A percentile compares a stretch with the other conserved stretches of the same genome.
phyloP scores from a whole-genome alignment of 1,284 basidiomycete species.

The Cystobasidium sp. region DNA sequence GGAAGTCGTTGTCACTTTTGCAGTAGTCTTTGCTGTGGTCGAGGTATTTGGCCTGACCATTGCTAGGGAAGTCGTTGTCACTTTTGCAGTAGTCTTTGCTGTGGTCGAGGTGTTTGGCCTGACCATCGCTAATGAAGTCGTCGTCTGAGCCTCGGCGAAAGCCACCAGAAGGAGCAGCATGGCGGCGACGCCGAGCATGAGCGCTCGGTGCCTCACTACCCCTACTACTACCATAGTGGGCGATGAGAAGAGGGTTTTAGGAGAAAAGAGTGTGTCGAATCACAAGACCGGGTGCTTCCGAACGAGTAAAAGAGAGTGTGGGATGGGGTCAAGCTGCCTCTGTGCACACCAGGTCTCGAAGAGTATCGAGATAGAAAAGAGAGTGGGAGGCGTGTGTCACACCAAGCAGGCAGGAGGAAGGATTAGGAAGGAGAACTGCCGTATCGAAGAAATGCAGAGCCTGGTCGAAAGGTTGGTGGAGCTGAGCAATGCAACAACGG shows the following conservation, averaged over 20 bases:
- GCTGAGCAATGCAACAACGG: neutral
- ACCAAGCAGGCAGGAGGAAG: too few relatives aligned
- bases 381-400: too few relatives aligned
- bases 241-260: neutral
- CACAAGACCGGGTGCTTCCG: neutral
- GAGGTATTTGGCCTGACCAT: neutral
- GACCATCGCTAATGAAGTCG: neutral
- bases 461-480: neutral
- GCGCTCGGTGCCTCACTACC: neutral
- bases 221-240: constrained; percentile 18
- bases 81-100: neutral
- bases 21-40: neutral
- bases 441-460: constrained; percentile 3
- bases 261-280: neutral
- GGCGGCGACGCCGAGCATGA: constrained; percentile 22
- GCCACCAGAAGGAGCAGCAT: constrained; percentile 1
- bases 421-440: neutral
- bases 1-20: neutral
- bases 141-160: constrained; percentile 2
- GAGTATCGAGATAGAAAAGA: neutral
- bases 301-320: neutral
- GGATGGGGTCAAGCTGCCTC: neutral
- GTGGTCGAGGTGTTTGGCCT: neutral
- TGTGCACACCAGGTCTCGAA: neutral
- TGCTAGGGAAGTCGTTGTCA: neutral